These are phyloP conservation scores for Diaporthe australafricana DNA, from an alignment of 2,329 filamentous ascomycete species.

Conservation along the genomic window DNA sequence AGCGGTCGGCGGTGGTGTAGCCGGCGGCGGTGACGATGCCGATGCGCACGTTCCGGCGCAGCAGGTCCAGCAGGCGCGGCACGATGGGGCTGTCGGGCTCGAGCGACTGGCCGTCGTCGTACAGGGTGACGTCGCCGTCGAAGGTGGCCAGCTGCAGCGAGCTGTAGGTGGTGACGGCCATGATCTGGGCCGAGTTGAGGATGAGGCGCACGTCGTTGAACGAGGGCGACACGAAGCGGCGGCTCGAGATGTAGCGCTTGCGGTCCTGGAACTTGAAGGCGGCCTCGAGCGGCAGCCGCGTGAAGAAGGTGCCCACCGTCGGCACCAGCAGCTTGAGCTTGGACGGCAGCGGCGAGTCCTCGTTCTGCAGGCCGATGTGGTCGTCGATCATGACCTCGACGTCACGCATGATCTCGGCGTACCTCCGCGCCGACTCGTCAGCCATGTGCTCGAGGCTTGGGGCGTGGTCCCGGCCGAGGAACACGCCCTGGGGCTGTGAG, in stretches of 20 bases:
- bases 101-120: conserved; percentile 87
- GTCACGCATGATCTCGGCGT: conserved; percentile 94
- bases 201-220: conserved; percentile 97
- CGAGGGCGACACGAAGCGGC: conserved; percentile 92
- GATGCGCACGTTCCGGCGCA: conserved; percentile 82
- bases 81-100: conserved; percentile 83
- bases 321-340: conserved; percentile 95
- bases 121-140: conserved; percentile 96
- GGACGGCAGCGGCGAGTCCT: conserved; percentile 71
- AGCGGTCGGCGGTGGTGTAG: conserved; percentile 87
- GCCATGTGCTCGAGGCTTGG: conserved; percentile 76
- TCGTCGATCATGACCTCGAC: conserved; percentile 93
- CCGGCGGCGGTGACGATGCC: conserved; percentile 97
- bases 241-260: conserved; percentile 86
- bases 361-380: conserved; percentile 71
- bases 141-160: conserved; percentile 90
- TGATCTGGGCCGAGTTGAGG: conserved; percentile 93
- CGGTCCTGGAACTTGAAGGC: conserved; percentile 93
- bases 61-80: conserved; percentile 72
- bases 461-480: conserved; percentile 67
- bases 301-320: conserved; percentile 93
- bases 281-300: conserved; percentile 84
- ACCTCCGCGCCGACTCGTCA: conserved; percentile 84
- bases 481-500: conserved; percentile 91
- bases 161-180: conserved; percentile 83